Percentiles rank a stretch among this genome's conserved stretches.
Evolutionary conservation across 345 rosid genomes (phyloP).

Genomic region (Brassica incana): DNA sequence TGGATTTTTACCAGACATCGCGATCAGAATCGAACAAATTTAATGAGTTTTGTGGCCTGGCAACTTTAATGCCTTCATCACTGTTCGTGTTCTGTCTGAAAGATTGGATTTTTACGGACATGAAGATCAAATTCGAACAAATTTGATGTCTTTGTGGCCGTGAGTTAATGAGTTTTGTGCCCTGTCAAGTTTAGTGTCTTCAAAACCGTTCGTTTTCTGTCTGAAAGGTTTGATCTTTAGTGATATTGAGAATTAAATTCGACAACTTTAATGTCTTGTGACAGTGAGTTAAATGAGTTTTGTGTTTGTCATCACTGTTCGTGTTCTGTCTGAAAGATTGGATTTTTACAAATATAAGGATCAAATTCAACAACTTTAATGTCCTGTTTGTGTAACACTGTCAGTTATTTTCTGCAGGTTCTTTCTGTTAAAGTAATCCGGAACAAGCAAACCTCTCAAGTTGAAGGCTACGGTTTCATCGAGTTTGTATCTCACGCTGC

Average conservation of each 20-base stretch:
- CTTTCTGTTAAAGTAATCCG: constrained; percentile 70
- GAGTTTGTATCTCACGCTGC: constrained; percentile 69
- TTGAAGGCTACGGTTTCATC: constrained; percentile 84
- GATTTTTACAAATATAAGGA: not conserved
- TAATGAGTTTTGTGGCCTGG: too few species aligned
- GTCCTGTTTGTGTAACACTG: not conserved
- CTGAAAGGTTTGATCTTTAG: constrained; percentile 22
- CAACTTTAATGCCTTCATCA: not conserved
- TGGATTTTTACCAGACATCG: not conserved
- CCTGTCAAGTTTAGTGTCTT: not conserved
- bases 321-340: constrained; percentile 6
- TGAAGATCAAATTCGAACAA: too few species aligned
- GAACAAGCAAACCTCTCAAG: constrained; percentile 68
- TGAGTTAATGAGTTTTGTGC: not conserved
- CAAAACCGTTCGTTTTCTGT: not conserved
- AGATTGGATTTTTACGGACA: not conserved
- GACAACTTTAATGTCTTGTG: not conserved
- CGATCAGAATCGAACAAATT: not conserved
- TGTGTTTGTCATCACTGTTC: not conserved
- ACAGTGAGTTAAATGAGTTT: not conserved
- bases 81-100: not conserved
- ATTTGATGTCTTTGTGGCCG: too few species aligned
- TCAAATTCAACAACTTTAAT: not conserved
- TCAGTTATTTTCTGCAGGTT: constrained; percentile 44
- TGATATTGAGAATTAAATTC: not conserved